Conservation (phyloP, 164 flowering plant species). For the Chimonanthus salicifolius region DNA sequence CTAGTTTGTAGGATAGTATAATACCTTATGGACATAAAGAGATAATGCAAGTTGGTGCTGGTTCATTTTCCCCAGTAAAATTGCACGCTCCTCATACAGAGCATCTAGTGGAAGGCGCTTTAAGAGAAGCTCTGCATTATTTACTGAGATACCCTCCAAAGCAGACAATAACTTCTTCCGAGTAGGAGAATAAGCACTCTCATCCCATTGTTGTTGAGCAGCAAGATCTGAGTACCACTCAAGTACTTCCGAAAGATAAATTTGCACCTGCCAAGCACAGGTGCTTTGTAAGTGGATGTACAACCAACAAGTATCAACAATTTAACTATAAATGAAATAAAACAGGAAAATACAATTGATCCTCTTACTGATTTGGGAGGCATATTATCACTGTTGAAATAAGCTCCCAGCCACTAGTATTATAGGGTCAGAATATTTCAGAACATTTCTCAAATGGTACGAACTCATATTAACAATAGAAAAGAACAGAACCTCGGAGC, state of each 20-base stretch:
- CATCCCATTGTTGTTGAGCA: constrained; percentile 83
- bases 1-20: background rate
- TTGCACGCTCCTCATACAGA: constrained; percentile 90
- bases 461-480: too few relatives aligned
- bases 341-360: background rate
- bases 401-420: background rate
- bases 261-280: constrained; percentile 63
- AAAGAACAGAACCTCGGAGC: background rate
- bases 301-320: background rate
- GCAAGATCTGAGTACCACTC: constrained; percentile 67
- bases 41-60: constrained; percentile 97
- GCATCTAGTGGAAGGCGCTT: constrained; percentile 88
- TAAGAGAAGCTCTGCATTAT: constrained; percentile 72
- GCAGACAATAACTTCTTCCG: constrained; percentile 85
- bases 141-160: constrained; percentile 76
- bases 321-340: background rate
- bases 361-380: background rate
- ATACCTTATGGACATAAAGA: constrained; percentile 93
- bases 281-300: background rate
- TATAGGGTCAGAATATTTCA: background rate
- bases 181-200: constrained; percentile 64
- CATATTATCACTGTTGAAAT: background rate
- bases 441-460: background rate
- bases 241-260: constrained; percentile 96
- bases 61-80: constrained; percentile 89